phyloP scores from a whole-genome alignment of 2,329 filamentous ascomycete genomes.

The Nemania sp. region DNA sequence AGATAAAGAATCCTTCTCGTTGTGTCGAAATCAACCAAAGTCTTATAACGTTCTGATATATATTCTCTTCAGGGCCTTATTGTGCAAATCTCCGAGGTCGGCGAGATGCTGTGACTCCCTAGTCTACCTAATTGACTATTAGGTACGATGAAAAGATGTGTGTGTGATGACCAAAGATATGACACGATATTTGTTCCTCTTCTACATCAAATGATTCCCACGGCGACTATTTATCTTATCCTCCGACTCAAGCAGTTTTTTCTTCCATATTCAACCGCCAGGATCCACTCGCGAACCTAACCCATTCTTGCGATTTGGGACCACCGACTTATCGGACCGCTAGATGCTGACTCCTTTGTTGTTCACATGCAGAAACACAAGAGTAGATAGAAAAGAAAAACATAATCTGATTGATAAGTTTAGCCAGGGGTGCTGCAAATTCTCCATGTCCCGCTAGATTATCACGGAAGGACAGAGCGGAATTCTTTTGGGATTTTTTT shows the following conservation, averaged over 20 bases:
- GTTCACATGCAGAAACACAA: neutral
- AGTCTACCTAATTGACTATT: neutral
- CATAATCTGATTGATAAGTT: too few relatives aligned
- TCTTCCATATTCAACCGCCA: too few relatives aligned
- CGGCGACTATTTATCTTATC: neutral
- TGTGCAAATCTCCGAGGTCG: slow-evolving; percentile 14
- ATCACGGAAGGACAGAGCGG: too few relatives aligned
- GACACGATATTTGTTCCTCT: neutral
- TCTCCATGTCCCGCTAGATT: too few relatives aligned
- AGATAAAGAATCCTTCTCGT: neutral
- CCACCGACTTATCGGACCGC: neutral
- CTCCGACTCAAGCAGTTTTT: neutral
- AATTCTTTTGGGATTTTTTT: too few relatives aligned
- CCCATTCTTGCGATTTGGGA: neutral
- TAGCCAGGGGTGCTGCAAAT: too few relatives aligned
- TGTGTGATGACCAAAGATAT: neutral
- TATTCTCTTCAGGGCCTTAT: neutral
- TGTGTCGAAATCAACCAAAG: neutral
- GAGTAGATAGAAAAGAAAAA: too few relatives aligned
- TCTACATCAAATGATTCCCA: neutral
- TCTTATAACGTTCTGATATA: neutral
- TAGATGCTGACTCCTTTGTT: neutral
- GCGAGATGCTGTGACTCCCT: slow-evolving; percentile 18
- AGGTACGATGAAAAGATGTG: neutral
- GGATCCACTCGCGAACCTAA: neutral